Conservation (phyloP, 1,284 basidiomycete species). For the Trametes versicolor region DNA sequence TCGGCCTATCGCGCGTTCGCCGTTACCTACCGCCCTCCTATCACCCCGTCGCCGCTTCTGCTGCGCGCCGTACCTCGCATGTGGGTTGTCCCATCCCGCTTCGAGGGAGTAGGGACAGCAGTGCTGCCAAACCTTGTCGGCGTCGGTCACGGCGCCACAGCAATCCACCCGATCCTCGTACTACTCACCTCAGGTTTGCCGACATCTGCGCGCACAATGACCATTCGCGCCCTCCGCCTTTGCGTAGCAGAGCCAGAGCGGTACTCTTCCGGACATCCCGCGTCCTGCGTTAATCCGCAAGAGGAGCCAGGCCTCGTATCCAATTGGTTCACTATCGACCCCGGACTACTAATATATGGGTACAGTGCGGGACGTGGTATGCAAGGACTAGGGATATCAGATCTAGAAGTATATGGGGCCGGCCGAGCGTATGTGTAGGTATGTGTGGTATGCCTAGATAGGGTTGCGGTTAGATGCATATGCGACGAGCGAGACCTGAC, state of each 20-base stretch:
- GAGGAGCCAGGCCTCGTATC: conserved; percentile 24
- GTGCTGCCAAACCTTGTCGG: neutral
- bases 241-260: neutral
- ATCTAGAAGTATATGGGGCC: conserved; percentile 38
- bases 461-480: conserved; percentile 30
- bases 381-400: conserved; percentile 41
- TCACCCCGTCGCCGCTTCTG: neutral
- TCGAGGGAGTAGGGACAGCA: neutral
- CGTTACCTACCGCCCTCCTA: neutral
- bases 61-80: neutral
- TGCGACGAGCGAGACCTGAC: conserved; percentile 28
- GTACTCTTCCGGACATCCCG: neutral
- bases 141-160: neutral
- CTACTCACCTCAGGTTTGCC: too few relatives aligned
- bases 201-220: neutral
- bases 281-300: conserved; percentile 5
- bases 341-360: conserved; percentile 36
- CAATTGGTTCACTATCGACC: conserved; percentile 26
- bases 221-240: neutral
- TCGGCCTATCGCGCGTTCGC: neutral
- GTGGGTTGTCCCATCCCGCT: neutral
- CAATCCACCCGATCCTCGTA: too few relatives aligned
- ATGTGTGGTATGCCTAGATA: conserved; percentile 34
- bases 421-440: conserved; percentile 30
- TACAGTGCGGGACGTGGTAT: conserved; percentile 38